Evolutionary conservation across 208 protist genomes (phyloP), one percentile per base, ranked within the genome.

Genomic region (Leishmania turanica): DNA sequence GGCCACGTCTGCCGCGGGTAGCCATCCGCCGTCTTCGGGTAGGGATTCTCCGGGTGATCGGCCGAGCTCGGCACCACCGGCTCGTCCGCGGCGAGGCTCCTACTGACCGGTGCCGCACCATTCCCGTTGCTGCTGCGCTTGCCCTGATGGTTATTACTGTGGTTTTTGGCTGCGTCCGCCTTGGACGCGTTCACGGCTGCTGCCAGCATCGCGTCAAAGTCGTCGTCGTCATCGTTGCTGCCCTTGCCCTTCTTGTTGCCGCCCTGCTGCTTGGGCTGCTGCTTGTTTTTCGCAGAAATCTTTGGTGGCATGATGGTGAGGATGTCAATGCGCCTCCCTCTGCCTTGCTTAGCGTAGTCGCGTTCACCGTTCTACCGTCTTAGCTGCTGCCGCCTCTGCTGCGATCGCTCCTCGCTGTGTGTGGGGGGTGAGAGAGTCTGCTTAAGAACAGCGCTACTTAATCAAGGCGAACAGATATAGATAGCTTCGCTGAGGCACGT

Each of bases 1-100:
- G 96, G 96, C 96, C 96, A 98, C 47, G 96, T 98, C 87, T 98
- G 96, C 13, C 95, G 92, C 62, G 81, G 83, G 76, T 83, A 86
- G 62, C 88, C 89, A 45, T 73, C 66, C 58, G 77, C 76, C 42
- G 84, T 84, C 3, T 86, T 62, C 21, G 86, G 91, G 84, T 96
- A 97, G 65, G 92, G 94, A 77, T 97, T 97, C 74, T 94, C 94
- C 37, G 90, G 85, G 80, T 96, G 91, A 69, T 96, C 90, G 0
- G 92, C 87, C 49, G 87, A 88, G 83, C 91, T 96, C 19, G 81
- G 84, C 65, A 88, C 77, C 34, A 78, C 85, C 5, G 80, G 75
- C 77, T 91, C 89, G 42, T 93, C 82, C 1, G 81, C 88, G 24
- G 88, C 89, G 21, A 89, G 77, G 73, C 85, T 88, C 69, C 79